These are phyloP conservation scores for Sclerotinia borealis DNA, from an alignment of 2,329 filamentous ascomycete species.

Conservation along the genomic window DNA sequence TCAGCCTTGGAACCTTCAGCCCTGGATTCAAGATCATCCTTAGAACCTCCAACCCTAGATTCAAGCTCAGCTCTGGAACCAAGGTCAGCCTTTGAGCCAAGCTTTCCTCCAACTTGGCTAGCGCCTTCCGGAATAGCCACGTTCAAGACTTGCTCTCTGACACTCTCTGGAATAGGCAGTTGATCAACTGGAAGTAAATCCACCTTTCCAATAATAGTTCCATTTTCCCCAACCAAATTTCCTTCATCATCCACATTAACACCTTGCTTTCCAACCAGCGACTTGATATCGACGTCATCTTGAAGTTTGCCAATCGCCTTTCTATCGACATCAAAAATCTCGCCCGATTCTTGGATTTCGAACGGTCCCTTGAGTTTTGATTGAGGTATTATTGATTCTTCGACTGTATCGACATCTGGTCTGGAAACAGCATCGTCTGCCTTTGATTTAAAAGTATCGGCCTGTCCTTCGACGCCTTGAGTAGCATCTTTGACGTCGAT, in stretches of 20 bases:
- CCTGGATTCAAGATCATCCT: neutral
- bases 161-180: constrained; percentile 8
- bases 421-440: constrained; percentile 20
- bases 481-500: constrained; percentile 21
- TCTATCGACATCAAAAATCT: constrained; percentile 6
- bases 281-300: constrained; percentile 3
- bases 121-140: neutral
- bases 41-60: neutral
- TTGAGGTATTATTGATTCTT: constrained; percentile 4
- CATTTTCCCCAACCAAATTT: constrained; percentile 52
- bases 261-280: constrained; percentile 30
- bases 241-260: constrained; percentile 53
- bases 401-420: constrained; percentile 29
- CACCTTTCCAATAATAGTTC: constrained; percentile 54
- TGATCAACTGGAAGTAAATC: constrained; percentile 10
- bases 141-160: constrained; percentile 3
- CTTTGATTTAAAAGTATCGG: neutral
- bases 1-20: constrained; percentile 2
- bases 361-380: constrained; percentile 11
- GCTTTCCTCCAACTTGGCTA: constrained; percentile 1
- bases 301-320: constrained; percentile 10
- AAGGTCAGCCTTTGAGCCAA: neutral
- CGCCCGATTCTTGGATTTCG: constrained; percentile 7
- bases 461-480: neutral
- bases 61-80: neutral